A percentile compares a stretch with the other conserved stretches of the same genome.
Evolutionary conservation across 441 rosid species (phyloP).

Genomic region (Metrosideros polymorpha): DNA sequence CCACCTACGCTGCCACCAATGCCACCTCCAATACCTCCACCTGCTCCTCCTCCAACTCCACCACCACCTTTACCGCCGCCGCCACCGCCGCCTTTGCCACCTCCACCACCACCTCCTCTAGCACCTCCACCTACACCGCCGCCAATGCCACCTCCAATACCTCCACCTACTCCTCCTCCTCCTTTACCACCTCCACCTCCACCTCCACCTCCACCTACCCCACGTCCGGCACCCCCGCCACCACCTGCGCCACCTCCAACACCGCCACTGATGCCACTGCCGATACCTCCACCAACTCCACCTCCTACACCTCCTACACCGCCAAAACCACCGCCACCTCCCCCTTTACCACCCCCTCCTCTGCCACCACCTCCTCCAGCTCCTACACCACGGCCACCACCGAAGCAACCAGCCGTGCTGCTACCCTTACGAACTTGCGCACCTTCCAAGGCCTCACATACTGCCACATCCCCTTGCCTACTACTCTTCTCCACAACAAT

Average conservation of each 20-base stretch:
- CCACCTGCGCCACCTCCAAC: not conserved
- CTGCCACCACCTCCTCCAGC: not conserved
- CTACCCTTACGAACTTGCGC: not conserved
- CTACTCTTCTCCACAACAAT: not conserved
- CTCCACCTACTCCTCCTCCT: not conserved
- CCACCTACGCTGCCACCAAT: rapidly evolving
- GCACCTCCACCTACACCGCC: not conserved
- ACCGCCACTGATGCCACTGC: not conserved
- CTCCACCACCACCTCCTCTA: not conserved
- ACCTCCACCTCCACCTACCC: not conserved
- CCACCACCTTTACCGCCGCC: not conserved
- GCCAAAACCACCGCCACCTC: not conserved
- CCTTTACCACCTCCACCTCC: not conserved
- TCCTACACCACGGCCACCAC: not conserved
- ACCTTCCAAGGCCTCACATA: not conserved
- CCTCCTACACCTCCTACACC: not conserved
- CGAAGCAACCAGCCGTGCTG: not conserved
- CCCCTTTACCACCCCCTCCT: not conserved
- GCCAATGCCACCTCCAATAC: not conserved
- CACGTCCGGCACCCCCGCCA: not conserved
- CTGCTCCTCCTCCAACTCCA: not conserved
- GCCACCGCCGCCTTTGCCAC: not conserved
- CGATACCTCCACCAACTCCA: not conserved
- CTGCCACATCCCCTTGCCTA: not conserved
- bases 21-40: not conserved